phyloP scores from a whole-genome alignment of 2,329 filamentous ascomycete genomes.

The Setomelanomma holmii region DNA sequence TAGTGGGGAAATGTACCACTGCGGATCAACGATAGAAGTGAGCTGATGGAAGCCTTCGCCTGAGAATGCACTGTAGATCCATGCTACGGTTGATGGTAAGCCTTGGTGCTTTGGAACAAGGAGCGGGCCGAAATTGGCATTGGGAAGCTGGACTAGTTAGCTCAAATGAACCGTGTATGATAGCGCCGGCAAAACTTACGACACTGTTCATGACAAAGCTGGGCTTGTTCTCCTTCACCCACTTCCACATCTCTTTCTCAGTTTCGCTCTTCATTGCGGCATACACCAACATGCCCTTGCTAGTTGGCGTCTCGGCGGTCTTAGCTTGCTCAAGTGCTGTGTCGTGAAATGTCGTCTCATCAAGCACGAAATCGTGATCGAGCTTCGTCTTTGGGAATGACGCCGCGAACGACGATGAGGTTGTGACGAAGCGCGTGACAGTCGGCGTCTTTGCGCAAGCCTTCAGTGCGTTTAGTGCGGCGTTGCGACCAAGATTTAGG shows the following conservation, averaged over 20 bases:
- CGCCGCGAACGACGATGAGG: slow-evolving; percentile 51
- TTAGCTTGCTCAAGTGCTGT: slow-evolving; percentile 39
- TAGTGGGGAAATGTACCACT: slow-evolving; percentile 32
- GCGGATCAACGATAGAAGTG: slow-evolving; percentile 7
- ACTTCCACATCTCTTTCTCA: slow-evolving; percentile 58
- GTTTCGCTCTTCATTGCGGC: slow-evolving; percentile 56
- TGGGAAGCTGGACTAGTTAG: slow-evolving; percentile 44
- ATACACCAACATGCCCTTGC: slow-evolving; percentile 47
- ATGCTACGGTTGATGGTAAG: slow-evolving; percentile 36
- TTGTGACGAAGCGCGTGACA: slow-evolving; percentile 55
- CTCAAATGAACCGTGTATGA: too few species aligned
- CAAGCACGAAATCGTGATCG: slow-evolving; percentile 37
- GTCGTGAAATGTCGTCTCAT: slow-evolving; percentile 49
- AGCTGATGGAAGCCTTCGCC: slow-evolving; percentile 43
- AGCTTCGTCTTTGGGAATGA: slow-evolving; percentile 45
- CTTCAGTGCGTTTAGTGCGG: slow-evolving; percentile 49
- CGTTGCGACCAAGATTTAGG: slow-evolving; percentile 50
- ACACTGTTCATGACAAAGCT: slow-evolving; percentile 54
- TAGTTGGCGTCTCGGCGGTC: slow-evolving; percentile 15
- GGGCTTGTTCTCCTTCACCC: slow-evolving; percentile 53
- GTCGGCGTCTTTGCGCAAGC: slow-evolving; percentile 51
- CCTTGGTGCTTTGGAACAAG: slow-evolving; percentile 46
- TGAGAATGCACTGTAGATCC: slow-evolving; percentile 29
- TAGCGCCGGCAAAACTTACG: slow-evolving; percentile 18
- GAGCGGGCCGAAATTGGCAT: slow-evolving; percentile 46